phyloP scores from a whole-genome alignment of 768 basidiomycete species.

The Dioszegia aurantiaca region DNA sequence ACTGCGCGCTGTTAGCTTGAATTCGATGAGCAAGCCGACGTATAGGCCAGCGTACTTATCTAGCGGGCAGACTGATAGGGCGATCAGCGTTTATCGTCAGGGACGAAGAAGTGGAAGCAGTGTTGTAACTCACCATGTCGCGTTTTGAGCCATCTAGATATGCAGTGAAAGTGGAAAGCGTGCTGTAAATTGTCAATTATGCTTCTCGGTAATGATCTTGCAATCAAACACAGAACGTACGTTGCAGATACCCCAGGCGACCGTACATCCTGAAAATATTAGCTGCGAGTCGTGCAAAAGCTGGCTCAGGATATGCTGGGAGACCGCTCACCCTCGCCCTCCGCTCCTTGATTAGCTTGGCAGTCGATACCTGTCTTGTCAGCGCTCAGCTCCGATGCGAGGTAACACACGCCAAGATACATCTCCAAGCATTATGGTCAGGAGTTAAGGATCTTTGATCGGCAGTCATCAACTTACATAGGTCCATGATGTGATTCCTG shows the following conservation, averaged over 20 bases:
- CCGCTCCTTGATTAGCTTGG: constrained; percentile 97
- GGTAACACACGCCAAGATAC: too few species aligned
- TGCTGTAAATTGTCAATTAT: constrained; percentile 57
- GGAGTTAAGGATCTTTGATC: too few species aligned
- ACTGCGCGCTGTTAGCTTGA: constrained; percentile 28
- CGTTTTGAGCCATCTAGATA: constrained; percentile 98
- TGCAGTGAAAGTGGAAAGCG: constrained; percentile 99
- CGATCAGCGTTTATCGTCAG: too few species aligned
- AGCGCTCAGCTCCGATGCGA: too few species aligned
- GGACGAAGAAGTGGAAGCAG: too few species aligned
- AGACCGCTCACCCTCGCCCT: constrained; percentile 65
- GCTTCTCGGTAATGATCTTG: neutral
- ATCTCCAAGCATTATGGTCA: too few species aligned
- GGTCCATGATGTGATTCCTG: constrained; percentile 99
- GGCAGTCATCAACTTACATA: constrained; percentile 73
- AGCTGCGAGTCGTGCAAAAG: constrained; percentile 1
- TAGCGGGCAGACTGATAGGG: constrained; percentile 49
- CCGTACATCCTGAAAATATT: constrained; percentile 58
- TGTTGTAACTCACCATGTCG: constrained; percentile 48
- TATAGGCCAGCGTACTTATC: constrained; percentile 44
- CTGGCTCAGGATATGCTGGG: too few species aligned
- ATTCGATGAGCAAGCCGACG: too few species aligned
- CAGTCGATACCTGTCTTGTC: constrained; percentile 86
- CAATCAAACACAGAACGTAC: constrained; percentile 56
- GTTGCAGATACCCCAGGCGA: constrained; percentile 99